phyloP scores from a whole-genome alignment of 192 early-diverging fungal species.

The Ramicandelaber brevisporus region DNA sequence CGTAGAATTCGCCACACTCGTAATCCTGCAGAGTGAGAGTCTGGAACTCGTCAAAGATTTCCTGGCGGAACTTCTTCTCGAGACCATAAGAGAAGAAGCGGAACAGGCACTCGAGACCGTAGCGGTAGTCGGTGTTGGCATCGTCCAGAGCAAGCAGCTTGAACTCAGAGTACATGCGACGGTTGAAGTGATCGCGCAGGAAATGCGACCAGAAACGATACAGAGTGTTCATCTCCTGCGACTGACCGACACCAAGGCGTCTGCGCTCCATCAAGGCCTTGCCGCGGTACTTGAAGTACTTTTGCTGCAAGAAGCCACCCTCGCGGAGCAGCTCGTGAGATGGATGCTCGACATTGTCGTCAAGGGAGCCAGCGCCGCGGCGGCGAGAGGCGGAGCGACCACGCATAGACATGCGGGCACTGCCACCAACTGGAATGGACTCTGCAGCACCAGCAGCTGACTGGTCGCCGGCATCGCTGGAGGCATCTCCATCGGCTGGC shows the following conservation, averaged over 20 bases:
- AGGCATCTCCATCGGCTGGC: too few species aligned
- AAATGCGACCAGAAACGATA: constrained; percentile 98
- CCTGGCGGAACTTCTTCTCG: constrained; percentile 64
- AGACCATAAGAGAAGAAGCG: constrained; percentile 92
- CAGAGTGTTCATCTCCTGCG: constrained; percentile 92
- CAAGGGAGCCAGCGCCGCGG: background rate
- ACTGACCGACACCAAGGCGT: constrained; percentile 61
- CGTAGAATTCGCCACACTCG: constrained; percentile 51
- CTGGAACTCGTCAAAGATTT: constrained; percentile 76
- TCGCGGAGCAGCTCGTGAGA: constrained; percentile 81
- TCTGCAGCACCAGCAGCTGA: background rate
- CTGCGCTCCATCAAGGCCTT: constrained; percentile 87
- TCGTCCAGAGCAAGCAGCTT: constrained; percentile 74
- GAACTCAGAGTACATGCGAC: constrained; percentile 84
- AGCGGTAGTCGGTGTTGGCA: constrained; percentile 59
- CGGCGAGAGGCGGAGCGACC: background rate
- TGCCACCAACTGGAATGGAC: background rate
- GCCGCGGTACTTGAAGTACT: constrained; percentile 81
- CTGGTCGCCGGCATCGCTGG: too few species aligned
- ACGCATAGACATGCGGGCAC: background rate
- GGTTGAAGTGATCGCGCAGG: constrained; percentile 86
- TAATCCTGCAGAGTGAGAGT: constrained; percentile 51
- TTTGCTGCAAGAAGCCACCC: constrained; percentile 94
- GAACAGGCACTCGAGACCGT: constrained; percentile 94
- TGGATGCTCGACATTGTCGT: constrained; percentile 52